Evolutionary conservation across 345 rosid genomes (phyloP), one percentile per base, ranked within the genome.

Genomic region (Eucalyptus sp.): DNA sequence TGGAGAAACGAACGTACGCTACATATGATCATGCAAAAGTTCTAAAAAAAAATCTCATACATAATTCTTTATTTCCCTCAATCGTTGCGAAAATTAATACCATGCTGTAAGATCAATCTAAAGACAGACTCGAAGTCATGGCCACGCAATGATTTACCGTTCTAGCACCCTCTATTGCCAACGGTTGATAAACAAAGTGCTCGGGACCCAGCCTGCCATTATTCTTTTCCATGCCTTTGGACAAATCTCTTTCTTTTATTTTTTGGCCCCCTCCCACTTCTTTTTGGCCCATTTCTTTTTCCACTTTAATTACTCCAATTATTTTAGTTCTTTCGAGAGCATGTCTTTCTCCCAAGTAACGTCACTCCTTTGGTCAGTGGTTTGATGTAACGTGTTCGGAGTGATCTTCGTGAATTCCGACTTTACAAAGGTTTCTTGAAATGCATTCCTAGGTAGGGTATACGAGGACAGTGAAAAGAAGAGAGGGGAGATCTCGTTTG

Each of bases 361-460:
- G 84, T 76, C 84, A 76, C 84, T 41, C 84, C 84, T 41, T 76
- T 20, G 84, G 48, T 60, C 49, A 71, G 62, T 87, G 46, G 27
- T 12, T 79, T 89, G 92, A 91, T 89, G 90, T 90, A 71, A 87
- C 93, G 41, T 88, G 90, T 89, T 90, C 85, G 88, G 92, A 88
- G 90, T 87, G 90, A 92, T 87, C 64, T 88, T 76, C 85, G 86
- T 88, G 60, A 76, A 50, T 88, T 48, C 84, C 56, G 51, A 50
- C 89, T 88, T 88, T 71, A 33, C 89, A 68, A n/a, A 86, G 87
- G 41, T 50, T 56, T 86, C 87, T 37, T 44, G 7, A 50, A 10
- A 37, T 29, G 86, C 49, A 33, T 85, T 50, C 49, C n/a, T 87
- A 43, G 71, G 56, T 31, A 37, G 7, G 49, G 48, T 51, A 76